These are phyloP conservation scores for Tanozyma kutaoensis DNA, from an alignment of 805 yeast genomes.

Conservation along the genomic window DNA sequence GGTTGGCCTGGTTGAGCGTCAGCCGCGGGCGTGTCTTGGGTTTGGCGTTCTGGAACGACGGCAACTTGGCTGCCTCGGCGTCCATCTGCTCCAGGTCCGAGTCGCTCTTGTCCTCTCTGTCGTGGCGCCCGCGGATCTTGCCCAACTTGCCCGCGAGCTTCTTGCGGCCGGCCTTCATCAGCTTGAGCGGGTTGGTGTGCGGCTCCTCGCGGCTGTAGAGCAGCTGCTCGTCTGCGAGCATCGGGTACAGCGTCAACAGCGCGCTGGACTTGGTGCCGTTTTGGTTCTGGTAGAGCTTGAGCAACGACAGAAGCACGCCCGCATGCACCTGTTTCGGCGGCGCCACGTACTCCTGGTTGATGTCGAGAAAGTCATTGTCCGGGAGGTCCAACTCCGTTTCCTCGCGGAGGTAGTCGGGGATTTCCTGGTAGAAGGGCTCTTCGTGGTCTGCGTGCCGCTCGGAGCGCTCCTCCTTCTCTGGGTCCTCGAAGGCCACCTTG, in stretches of 20 bases:
- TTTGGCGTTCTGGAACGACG: constrained; percentile 31
- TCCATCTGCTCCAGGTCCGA: constrained; percentile 2
- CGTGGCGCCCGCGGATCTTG: constrained; percentile 2
- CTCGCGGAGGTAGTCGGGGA: constrained; percentile 30
- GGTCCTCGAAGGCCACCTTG: not conserved
- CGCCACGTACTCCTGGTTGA: constrained; percentile 30
- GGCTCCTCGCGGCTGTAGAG: constrained; percentile 2
- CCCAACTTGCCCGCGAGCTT: constrained; percentile 7
- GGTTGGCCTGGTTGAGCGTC: constrained; percentile 6
- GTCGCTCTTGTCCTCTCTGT: constrained; percentile 1
- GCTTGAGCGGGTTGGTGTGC: constrained; percentile 14
- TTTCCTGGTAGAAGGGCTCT: constrained; percentile 19
- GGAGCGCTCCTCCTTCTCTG: not conserved
- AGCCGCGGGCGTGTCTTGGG: constrained; percentile 20
- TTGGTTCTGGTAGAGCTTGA: constrained; percentile 56
- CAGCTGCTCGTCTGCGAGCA: constrained; percentile 11
- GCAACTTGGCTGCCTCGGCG: constrained; percentile 12
- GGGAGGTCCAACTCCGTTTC: constrained; percentile 19
- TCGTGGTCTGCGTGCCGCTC: not conserved
- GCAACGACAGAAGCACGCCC: constrained; percentile 72
- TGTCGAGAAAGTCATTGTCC: constrained; percentile 13
- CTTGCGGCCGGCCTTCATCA: constrained; percentile 15
- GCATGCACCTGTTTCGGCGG: constrained; percentile 60
- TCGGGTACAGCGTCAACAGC: too few species aligned
- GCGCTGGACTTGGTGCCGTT: constrained; percentile 3